phyloP scores from a whole-genome alignment of 345 rosid genomes.

The Mangifera indica region DNA sequence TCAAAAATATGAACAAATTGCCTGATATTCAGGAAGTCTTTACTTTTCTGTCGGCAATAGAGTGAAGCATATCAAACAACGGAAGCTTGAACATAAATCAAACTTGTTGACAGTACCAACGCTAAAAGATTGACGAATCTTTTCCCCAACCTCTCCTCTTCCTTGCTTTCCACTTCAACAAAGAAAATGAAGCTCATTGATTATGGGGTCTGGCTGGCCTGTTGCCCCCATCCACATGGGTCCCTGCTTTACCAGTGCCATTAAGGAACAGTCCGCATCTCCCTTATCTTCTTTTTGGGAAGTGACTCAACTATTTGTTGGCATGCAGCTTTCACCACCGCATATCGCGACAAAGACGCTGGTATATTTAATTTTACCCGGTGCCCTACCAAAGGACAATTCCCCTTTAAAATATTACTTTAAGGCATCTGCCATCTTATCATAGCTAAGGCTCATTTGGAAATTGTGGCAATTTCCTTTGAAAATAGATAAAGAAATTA shows the following conservation, averaged over 20 bases:
- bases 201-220: neutral
- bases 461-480: too few species aligned
- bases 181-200: neutral
- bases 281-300: neutral
- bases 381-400: too few species aligned
- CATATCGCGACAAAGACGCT: neutral
- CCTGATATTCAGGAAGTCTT: neutral
- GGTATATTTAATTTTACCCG: neutral
- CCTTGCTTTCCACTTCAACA: neutral
- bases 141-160: neutral
- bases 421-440: too few species aligned
- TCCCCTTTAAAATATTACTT: too few species aligned
- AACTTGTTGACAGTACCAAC: neutral
- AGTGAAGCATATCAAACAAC: neutral
- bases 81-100: neutral
- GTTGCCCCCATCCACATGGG: slow-evolving; percentile 2
- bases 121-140: neutral
- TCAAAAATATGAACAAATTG: neutral
- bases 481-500: too few species aligned
- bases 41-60: neutral
- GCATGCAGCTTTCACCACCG: neutral
- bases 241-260: neutral
- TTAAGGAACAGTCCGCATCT: neutral
- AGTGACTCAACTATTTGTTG: neutral
- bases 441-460: too few species aligned